phyloP scores from a whole-genome alignment of 768 basidiomycete genomes.

The Lactarius indigo region DNA sequence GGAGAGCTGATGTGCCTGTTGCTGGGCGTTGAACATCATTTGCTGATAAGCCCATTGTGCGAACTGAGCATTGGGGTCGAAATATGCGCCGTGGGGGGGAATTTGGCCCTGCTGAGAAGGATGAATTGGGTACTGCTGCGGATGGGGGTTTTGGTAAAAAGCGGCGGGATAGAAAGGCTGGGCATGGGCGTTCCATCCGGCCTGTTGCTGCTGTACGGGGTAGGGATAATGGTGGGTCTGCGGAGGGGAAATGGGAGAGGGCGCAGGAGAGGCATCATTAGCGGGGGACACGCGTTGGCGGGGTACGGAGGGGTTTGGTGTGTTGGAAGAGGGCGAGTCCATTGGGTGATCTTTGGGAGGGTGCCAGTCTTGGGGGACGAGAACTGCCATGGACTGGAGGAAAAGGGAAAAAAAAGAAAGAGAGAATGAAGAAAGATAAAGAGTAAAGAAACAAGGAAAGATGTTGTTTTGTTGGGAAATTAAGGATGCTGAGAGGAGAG shows the following conservation, averaged over 20 bases:
- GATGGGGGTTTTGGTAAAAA: conserved; percentile 69
- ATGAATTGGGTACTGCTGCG: conserved; percentile 52
- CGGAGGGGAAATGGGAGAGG: conserved; percentile 34
- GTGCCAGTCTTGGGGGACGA: conserved; percentile 75
- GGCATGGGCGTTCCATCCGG: conserved; percentile 65
- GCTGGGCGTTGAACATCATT: conserved; percentile 71
- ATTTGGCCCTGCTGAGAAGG: conserved; percentile 36
- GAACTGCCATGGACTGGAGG: conserved; percentile 64
- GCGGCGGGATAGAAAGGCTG: conserved; percentile 70
- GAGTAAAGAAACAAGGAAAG: not conserved
- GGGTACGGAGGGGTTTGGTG: conserved; percentile 38
- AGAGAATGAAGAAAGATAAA: not conserved
- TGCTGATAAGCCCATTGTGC: conserved; percentile 91
- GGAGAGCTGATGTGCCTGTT: conserved; percentile 25
- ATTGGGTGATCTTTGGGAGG: conserved; percentile 60
- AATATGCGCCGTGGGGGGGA: conserved; percentile 56
- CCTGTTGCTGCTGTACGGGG: conserved; percentile 69
- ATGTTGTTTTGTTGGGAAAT: conserved; percentile 3
- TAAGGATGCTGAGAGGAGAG: not conserved
- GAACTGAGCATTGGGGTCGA: conserved; percentile 73
- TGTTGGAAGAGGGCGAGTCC: conserved; percentile 45
- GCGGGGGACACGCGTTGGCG: conserved; percentile 61
- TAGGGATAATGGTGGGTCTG: conserved; percentile 55
- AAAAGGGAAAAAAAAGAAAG: conserved; percentile 10
- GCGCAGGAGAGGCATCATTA: conserved; percentile 45